These are phyloP conservation scores for Boletus mariae DNA, from an alignment of 1,284 basidiomycete genomes.

Conservation along the genomic window DNA sequence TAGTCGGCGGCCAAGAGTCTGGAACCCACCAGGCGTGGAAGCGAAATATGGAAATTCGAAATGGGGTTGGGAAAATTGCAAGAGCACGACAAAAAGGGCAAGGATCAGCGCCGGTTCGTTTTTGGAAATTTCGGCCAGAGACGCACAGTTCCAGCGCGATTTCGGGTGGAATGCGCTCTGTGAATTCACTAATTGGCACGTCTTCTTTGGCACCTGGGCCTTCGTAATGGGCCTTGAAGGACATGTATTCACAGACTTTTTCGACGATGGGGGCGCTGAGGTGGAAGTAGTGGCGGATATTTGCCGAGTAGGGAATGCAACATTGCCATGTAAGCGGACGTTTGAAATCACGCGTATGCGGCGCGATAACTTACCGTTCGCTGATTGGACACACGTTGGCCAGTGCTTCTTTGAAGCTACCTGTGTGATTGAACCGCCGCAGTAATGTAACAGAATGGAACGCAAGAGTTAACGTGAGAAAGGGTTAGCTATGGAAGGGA, in stretches of 20 bases:
- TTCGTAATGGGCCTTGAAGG: slow-evolving; percentile 72
- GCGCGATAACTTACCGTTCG: slow-evolving; percentile 39
- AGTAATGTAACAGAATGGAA: slow-evolving; percentile 15
- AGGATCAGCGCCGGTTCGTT: slow-evolving; percentile 10
- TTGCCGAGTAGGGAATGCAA: neutral
- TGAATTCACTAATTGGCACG: slow-evolving; percentile 66
- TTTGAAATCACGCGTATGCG: neutral
- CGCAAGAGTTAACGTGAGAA: slow-evolving; percentile 12
- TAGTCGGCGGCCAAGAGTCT: slow-evolving; percentile 74
- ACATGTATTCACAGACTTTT: slow-evolving; percentile 79
- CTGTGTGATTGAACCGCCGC: slow-evolving; percentile 26
- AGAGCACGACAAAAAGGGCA: neutral
- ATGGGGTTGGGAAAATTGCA: slow-evolving; percentile 39
- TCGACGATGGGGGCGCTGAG: slow-evolving; percentile 72
- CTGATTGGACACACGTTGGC: slow-evolving; percentile 46
- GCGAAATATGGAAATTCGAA: slow-evolving; percentile 18
- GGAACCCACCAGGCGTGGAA: slow-evolving; percentile 6
- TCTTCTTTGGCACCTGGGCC: slow-evolving; percentile 59
- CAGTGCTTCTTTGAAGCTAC: slow-evolving; percentile 49
- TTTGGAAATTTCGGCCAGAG: neutral
- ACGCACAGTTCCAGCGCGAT: slow-evolving; percentile 80
- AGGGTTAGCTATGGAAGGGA: slow-evolving; percentile 10
- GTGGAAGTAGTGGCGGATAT: neutral
- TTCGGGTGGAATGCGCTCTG: slow-evolving; percentile 75
- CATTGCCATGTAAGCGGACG: slow-evolving; percentile 3